A percentile compares a stretch with the other conserved stretches of the same genome.
Evolutionary conservation across 768 basidiomycete species (phyloP).

Genomic region (Suillus sp.): DNA sequence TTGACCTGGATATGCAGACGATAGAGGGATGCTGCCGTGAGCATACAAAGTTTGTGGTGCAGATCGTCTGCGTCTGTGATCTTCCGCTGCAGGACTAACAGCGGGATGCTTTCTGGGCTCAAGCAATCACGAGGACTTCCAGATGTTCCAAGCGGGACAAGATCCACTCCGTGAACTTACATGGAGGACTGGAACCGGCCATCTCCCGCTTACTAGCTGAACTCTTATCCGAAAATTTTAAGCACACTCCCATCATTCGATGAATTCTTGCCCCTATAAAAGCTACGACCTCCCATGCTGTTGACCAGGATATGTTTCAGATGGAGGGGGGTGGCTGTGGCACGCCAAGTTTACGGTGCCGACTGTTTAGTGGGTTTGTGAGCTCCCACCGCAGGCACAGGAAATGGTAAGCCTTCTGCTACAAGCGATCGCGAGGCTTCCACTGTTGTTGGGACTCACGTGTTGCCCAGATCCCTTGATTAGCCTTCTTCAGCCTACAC

Average conservation of each 20-base stretch:
- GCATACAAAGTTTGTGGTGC: background rate
- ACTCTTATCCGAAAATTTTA: background rate
- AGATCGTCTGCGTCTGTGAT: background rate
- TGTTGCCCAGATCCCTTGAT: background rate
- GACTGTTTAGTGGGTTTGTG: conserved; percentile 14
- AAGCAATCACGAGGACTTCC: too few relatives aligned
- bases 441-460: conserved; percentile 24
- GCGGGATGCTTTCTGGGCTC: background rate
- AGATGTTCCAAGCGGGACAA: background rate
- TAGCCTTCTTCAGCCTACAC: conserved; percentile 22
- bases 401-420: conserved; percentile 18
- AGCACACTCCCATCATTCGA: background rate
- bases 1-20: background rate
- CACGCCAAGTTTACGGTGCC: conserved; percentile 50
- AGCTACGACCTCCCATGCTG: conserved; percentile 34
- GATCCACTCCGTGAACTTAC: background rate
- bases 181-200: background rate
- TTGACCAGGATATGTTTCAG: conserved; percentile 42
- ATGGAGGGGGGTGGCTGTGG: conserved; percentile 44
- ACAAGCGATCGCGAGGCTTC: conserved; percentile 21
- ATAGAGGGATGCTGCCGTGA: background rate
- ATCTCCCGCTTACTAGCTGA: background rate
- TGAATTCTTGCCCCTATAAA: background rate
- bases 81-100: background rate
- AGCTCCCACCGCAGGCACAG: conserved; percentile 23